Evolutionary conservation across 768 basidiomycete genomes (phyloP).

Genomic region (Dendrothele bispora): DNA sequence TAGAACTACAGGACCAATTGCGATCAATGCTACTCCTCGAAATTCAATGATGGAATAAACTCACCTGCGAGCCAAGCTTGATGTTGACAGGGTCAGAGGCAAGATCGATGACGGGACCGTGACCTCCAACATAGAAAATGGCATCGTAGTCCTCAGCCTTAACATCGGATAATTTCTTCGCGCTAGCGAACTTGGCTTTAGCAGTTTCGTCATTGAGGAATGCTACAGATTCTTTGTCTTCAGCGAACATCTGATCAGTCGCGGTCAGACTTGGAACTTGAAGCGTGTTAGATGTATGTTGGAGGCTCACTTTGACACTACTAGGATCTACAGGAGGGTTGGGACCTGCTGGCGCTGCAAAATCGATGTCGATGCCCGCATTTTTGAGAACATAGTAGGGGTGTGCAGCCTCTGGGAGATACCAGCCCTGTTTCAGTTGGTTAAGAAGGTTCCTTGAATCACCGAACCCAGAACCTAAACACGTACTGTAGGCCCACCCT

Average conservation of each 20-base stretch:
- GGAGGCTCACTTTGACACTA: constrained; percentile 46
- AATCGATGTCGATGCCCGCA: constrained; percentile 53
- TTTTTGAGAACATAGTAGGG: constrained; percentile 62
- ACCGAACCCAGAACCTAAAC: not conserved
- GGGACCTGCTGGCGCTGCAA: constrained; percentile 61
- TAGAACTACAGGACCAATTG: constrained; percentile 50
- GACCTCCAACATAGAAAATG: constrained; percentile 79
- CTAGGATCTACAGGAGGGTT: constrained; percentile 67
- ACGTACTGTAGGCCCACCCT: constrained; percentile 49
- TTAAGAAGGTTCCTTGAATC: not conserved
- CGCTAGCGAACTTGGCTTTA: constrained; percentile 48
- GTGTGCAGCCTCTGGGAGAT: constrained; percentile 75
- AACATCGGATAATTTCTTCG: constrained; percentile 64
- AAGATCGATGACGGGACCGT: constrained; percentile 77
- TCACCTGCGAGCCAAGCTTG: constrained; percentile 55
- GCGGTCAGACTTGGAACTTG: not conserved
- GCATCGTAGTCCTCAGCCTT: constrained; percentile 63
- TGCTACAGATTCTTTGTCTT: constrained; percentile 52
- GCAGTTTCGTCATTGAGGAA: constrained; percentile 61
- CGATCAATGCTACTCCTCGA: not conserved
- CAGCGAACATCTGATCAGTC: constrained; percentile 46
- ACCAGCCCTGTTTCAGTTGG: constrained; percentile 59
- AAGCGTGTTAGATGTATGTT: not conserved
- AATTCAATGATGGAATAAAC: constrained; percentile 12
- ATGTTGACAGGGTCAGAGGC: constrained; percentile 54